Evolutionary conservation across 192 early-diverging fungal species (phyloP).

Genomic region (Irineochytrium annulatum): DNA sequence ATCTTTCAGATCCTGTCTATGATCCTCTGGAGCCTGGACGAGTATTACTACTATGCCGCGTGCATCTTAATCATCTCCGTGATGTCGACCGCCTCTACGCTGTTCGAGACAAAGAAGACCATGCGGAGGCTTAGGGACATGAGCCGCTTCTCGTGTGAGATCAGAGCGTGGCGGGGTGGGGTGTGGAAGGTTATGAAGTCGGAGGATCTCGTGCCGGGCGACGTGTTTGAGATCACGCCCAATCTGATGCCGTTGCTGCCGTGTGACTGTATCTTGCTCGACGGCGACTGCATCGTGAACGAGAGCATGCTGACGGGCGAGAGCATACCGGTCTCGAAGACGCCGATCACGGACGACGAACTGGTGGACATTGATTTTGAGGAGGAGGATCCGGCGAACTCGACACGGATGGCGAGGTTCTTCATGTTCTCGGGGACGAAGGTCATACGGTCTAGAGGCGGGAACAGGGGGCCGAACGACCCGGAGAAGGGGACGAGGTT

Average conservation of each 20-base stretch:
- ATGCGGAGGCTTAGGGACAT: conserved; percentile 77
- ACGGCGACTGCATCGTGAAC: conserved; percentile 96
- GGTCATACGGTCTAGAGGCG: conserved; percentile 71
- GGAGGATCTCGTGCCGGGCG: conserved; percentile 93
- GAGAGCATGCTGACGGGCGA: conserved; percentile 98
- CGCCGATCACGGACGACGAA: conserved; percentile 63
- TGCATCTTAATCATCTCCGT: conserved; percentile 89
- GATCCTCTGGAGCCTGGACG: conserved; percentile 71
- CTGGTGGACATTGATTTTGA: conserved; percentile 61
- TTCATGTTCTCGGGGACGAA: conserved; percentile 92
- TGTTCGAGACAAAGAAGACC: conserved; percentile 74
- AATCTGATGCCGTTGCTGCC: conserved; percentile 53
- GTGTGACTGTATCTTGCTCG: conserved; percentile 88
- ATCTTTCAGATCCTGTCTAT: conserved; percentile 54
- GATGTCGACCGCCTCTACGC: conserved; percentile 68
- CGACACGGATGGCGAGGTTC: conserved; percentile 72
- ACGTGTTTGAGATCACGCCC: conserved; percentile 73
- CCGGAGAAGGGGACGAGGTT: not conserved
- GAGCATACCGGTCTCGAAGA: conserved; percentile 90
- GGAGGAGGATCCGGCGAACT: conserved; percentile 62
- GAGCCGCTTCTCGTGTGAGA: conserved; percentile 80
- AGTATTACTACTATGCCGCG: conserved; percentile 92
- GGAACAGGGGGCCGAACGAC: conserved; percentile 23
- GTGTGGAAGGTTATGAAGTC: conserved; percentile 47
- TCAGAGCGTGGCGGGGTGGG: conserved; percentile 64